Evolutionary conservation across 2,329 filamentous ascomycete genomes (phyloP).

Genomic region (Ophiosphaerella korrae): DNA sequence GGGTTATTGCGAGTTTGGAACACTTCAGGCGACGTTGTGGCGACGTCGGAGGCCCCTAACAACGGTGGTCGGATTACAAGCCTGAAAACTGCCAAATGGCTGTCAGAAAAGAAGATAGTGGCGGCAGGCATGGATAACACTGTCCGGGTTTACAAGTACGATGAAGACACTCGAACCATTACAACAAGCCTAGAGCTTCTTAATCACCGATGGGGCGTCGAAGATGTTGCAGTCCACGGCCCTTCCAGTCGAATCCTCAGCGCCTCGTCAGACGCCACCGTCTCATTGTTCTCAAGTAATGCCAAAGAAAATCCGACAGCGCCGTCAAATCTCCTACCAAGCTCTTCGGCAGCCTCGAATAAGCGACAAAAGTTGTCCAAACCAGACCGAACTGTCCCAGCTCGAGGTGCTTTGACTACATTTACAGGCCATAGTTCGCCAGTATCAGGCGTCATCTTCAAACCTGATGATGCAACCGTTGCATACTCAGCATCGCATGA

Average conservation of each 20-base stretch:
- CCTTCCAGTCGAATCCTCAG: constrained; percentile 80
- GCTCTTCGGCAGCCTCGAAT: constrained; percentile 63
- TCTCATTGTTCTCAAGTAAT: constrained; percentile 88
- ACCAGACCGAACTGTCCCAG: constrained; percentile 64
- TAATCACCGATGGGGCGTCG: constrained; percentile 77
- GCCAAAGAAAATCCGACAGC: constrained; percentile 77
- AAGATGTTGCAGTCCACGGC: constrained; percentile 74
- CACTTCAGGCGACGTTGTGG: constrained; percentile 81
- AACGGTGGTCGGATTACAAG: constrained; percentile 70
- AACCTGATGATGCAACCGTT: constrained; percentile 81
- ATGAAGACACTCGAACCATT: constrained; percentile 66
- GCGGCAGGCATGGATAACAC: constrained; percentile 85
- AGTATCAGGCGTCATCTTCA: constrained; percentile 82
- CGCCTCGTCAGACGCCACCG: constrained; percentile 78
- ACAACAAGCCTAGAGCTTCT: constrained; percentile 80
- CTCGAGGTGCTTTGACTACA: constrained; percentile 78
- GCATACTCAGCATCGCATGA: constrained; percentile 92
- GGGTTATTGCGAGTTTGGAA: constrained; percentile 87
- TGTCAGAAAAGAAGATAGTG: constrained; percentile 77
- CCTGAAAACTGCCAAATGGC: constrained; percentile 80
- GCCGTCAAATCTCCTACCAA: constrained; percentile 70
- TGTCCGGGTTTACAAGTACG: constrained; percentile 88
- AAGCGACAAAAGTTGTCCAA: constrained; percentile 77
- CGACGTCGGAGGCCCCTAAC: constrained; percentile 70
- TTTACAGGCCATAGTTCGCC: constrained; percentile 73